Evolutionary conservation across 2,329 filamentous ascomycete species (phyloP), one percentile per base, ranked within the genome.

Genomic region (Diaporthe longicolla): DNA sequence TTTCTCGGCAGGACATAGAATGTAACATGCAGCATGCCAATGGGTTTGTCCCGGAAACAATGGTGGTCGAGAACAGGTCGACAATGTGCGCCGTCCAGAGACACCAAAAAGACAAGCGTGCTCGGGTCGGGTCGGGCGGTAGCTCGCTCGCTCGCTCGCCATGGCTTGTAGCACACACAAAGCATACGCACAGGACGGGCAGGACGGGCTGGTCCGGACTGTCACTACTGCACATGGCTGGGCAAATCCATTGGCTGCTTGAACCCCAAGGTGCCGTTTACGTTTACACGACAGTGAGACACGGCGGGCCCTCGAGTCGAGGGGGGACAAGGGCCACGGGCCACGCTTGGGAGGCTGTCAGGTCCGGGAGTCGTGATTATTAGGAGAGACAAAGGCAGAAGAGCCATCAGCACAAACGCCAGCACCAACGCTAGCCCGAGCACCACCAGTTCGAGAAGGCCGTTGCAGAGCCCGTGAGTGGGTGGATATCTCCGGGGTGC

Each of bases 401-500:
- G 15, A 15, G 9, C 26, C 26, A 50, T 58, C 43, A 54, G 26
- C 32, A 15, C 57, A 10, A 35, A 54, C 61, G 15, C 37, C 21
- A 48, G 68, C 26, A 35, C n/a, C 17, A 48, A 54, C 26, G 15
- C 21, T 15, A 59, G 35, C 45, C n/a, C 45, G 13, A 48, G 68
- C 26, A 35, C n/a, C 5, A 48, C 21, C 26, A 50, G 35, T 26
- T 26, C n/a, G 21, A 50, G 43, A n/a, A 71, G 45, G 48, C 17
- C 9, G 32, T 37, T 57, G 58, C 50, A 45, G 37, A 40, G 37
- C 32, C 29, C 24, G 40, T 73, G 45, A 59, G 59, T 43, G 21
- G 45, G 45, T 73, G 54, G 32, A 59, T 61, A 29, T 59, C 37
- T 57, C 71, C 63, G 52, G 63, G 45, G 61, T 21, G 29, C 40